Conservation (phyloP, 2,329 filamentous ascomycete species). For the Microcyclospora pomicola region DNA sequence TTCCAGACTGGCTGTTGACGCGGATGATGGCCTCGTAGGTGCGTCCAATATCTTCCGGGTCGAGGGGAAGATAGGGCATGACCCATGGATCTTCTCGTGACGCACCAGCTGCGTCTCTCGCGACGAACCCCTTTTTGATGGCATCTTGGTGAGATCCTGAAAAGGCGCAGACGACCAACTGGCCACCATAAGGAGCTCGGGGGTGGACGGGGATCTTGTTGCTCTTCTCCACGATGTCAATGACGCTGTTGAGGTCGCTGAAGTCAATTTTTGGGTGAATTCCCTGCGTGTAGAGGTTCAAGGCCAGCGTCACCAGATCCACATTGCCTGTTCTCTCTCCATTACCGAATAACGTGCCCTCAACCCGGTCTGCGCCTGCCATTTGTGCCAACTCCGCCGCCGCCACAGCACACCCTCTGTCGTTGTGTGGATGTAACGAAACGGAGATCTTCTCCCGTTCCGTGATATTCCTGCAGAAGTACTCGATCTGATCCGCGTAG, state of each 20-base stretch:
- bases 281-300: slow-evolving; percentile 93
- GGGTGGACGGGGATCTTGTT: slow-evolving; percentile 92
- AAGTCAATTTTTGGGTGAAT: slow-evolving; percentile 78
- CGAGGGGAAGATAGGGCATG: slow-evolving; percentile 82
- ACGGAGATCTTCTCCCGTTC: slow-evolving; percentile 80
- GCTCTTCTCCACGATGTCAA: slow-evolving; percentile 78
- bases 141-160: slow-evolving; percentile 88
- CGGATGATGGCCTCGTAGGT: slow-evolving; percentile 98
- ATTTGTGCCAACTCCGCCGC: slow-evolving; percentile 89
- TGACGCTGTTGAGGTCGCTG: slow-evolving; percentile 72
- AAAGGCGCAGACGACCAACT: slow-evolving; percentile 85
- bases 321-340: slow-evolving; percentile 94
- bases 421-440: slow-evolving; percentile 88
- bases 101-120: slow-evolving; percentile 47
- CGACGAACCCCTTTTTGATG: slow-evolving; percentile 77
- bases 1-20: slow-evolving; percentile 92
- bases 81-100: slow-evolving; percentile 59
- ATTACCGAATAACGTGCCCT: slow-evolving; percentile 88
- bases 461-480: slow-evolving; percentile 74
- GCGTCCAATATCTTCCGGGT: slow-evolving; percentile 83
- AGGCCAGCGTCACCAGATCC: slow-evolving; percentile 77
- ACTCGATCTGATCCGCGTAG: slow-evolving; percentile 92
- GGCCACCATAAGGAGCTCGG: slow-evolving; percentile 78
- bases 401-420: slow-evolving; percentile 77
- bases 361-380: slow-evolving; percentile 88